phyloP scores from a whole-genome alignment of 1,284 basidiomycete species.

The Puccinia triticina region DNA sequence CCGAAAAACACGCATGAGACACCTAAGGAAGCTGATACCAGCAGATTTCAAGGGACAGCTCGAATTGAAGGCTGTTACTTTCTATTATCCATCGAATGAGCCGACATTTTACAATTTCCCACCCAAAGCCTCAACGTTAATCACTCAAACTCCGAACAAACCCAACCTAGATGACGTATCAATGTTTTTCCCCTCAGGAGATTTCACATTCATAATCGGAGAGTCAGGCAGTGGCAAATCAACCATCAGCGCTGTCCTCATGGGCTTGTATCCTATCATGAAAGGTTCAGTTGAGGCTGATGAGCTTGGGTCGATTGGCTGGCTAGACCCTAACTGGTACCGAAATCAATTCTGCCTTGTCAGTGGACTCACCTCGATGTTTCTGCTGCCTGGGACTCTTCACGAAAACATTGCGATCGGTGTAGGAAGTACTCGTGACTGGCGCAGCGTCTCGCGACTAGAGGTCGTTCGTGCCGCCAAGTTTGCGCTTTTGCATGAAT shows the following conservation, averaged over 20 bases:
- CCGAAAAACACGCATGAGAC: conserved; percentile 43
- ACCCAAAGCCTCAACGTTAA: background rate
- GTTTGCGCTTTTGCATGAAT: conserved; percentile 85
- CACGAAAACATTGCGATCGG: conserved; percentile 89
- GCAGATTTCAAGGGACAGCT: conserved; percentile 70
- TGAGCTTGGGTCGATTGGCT: conserved; percentile 71
- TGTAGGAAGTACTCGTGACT: conserved; percentile 62
- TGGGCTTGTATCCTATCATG: conserved; percentile 71
- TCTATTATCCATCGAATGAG: conserved; percentile 81
- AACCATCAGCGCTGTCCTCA: conserved; percentile 80
- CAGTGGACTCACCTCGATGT: conserved; percentile 71
- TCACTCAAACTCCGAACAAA: background rate
- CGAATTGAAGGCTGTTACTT: conserved; percentile 73
- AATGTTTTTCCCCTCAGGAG: conserved; percentile 76
- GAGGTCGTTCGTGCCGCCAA: conserved; percentile 80
- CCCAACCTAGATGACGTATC: conserved; percentile 69
- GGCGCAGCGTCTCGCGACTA: conserved; percentile 66
- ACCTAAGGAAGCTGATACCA: conserved; percentile 57
- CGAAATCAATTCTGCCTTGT: conserved; percentile 76
- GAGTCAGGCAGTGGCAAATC: conserved; percentile 88
- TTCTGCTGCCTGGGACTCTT: conserved; percentile 75
- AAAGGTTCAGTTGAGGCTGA: conserved; percentile 71
- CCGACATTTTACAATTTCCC: conserved; percentile 58
- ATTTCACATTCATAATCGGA: conserved; percentile 91
- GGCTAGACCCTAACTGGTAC: conserved; percentile 76